Evolutionary conservation across 495 filamentous ascomycete genomes (phyloP).

Genomic region (Xylaria nigripes): DNA sequence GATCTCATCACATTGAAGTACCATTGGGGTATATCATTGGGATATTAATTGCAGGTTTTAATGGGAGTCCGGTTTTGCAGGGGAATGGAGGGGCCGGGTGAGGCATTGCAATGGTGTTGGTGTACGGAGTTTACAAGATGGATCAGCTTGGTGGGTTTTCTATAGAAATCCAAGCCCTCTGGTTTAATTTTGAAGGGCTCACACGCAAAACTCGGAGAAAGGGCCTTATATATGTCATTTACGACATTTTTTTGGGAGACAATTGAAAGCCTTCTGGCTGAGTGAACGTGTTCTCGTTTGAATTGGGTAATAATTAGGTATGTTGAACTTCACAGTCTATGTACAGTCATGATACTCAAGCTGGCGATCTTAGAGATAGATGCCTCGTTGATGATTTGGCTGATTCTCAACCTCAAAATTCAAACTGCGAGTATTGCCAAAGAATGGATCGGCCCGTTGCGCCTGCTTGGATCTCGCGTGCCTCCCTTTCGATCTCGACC

Average conservation of each 20-base stretch:
- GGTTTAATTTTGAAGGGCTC: background rate
- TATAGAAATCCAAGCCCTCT: background rate
- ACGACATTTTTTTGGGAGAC: background rate
- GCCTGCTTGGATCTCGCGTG: background rate
- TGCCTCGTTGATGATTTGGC: background rate
- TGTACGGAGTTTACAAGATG: conserved; percentile 28
- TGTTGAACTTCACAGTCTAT: conserved; percentile 5
- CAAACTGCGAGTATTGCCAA: background rate
- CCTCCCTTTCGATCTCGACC: background rate
- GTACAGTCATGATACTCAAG: background rate
- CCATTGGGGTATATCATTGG: background rate
- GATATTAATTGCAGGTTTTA: too few relatives aligned
- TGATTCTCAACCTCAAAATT: background rate
- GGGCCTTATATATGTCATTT: conserved; percentile 1
- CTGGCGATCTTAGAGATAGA: background rate
- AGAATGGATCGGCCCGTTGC: background rate
- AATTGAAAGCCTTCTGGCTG: background rate
- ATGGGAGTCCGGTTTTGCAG: conserved; percentile 1
- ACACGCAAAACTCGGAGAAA: background rate
- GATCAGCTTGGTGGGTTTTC: conserved; percentile 10
- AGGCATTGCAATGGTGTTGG: conserved; percentile 27
- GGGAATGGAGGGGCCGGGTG: conserved; percentile 8
- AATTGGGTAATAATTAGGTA: conserved; percentile 1
- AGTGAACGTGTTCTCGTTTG: conserved; percentile 4
- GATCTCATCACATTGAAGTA: conserved; percentile 3